phyloP scores from a whole-genome alignment of 2,329 filamentous ascomycete species.

The Xylaria sp. region DNA sequence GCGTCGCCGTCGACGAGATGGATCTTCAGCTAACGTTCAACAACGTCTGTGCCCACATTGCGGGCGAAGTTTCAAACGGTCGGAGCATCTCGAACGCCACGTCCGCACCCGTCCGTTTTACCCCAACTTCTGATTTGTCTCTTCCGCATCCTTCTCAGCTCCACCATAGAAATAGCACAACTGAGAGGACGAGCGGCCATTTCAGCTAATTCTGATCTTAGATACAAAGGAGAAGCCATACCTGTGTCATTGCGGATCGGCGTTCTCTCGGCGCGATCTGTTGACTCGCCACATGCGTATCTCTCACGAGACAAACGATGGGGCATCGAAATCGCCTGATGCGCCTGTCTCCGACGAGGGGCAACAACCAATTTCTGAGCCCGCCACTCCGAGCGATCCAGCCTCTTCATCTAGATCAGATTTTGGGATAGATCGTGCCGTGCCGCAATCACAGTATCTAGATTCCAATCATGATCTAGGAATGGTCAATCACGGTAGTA shows the following conservation, averaged over 20 bases:
- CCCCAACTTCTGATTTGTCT: slow-evolving; percentile 44
- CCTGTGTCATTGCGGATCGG: slow-evolving; percentile 57
- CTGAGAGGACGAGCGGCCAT: slow-evolving; percentile 21
- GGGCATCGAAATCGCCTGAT: slow-evolving; percentile 47
- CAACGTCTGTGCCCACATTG: slow-evolving; percentile 55
- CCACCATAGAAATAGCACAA: slow-evolving; percentile 35
- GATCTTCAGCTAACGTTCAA: slow-evolving; percentile 46
- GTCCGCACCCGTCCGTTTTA: slow-evolving; percentile 58
- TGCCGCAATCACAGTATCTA: slow-evolving; percentile 44
- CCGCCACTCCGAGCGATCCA: slow-evolving; percentile 46
- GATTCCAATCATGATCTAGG: slow-evolving; percentile 40
- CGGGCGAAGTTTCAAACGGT: slow-evolving; percentile 57
- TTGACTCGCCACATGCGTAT: slow-evolving; percentile 59
- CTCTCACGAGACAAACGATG: slow-evolving; percentile 49
- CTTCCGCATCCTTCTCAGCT: slow-evolving; percentile 36
- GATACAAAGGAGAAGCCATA: slow-evolving; percentile 62
- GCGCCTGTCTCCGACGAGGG: slow-evolving; percentile 47
- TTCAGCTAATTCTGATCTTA: slow-evolving; percentile 40
- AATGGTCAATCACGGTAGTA: slow-evolving; percentile 40
- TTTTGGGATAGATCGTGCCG: slow-evolving; percentile 47
- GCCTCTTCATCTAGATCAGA: slow-evolving; percentile 51
- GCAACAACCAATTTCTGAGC: slow-evolving; percentile 45
- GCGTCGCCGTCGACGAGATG: slow-evolving; percentile 48
- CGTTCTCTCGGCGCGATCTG: slow-evolving; percentile 58
- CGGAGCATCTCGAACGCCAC: slow-evolving; percentile 60